Evolutionary conservation across 768 basidiomycete genomes (phyloP).

Genomic region (Termitomyces bulborhizus): DNA sequence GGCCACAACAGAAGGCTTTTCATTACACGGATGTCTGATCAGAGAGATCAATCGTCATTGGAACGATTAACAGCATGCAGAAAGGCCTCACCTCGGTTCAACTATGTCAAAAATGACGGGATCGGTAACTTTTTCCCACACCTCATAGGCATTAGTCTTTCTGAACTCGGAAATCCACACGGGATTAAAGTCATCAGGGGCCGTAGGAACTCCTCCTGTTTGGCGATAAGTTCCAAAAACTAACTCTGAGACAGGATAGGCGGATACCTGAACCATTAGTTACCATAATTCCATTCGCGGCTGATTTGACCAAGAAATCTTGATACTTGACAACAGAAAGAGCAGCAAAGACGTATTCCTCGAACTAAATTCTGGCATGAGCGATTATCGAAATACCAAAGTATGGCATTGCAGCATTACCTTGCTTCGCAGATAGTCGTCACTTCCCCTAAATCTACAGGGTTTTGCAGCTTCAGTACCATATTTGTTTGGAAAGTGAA

Average conservation of each 20-base stretch:
- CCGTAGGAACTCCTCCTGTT: slow-evolving; percentile 49
- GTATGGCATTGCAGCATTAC: slow-evolving; percentile 26
- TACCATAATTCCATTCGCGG: slow-evolving; percentile 58
- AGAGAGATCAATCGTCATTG: neutral
- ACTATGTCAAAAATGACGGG: slow-evolving; percentile 92
- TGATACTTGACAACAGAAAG: slow-evolving; percentile 87
- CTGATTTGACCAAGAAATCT: slow-evolving; percentile 72
- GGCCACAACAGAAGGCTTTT: slow-evolving; percentile 81
- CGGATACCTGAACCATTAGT: slow-evolving; percentile 51
- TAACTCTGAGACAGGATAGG: neutral
- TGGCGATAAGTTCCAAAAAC: neutral
- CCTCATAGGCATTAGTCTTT: slow-evolving; percentile 78
- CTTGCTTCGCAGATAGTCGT: slow-evolving; percentile 89
- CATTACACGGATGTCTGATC: slow-evolving; percentile 85
- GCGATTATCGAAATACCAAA: neutral
- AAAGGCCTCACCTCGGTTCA: slow-evolving; percentile 67
- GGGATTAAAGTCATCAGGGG: slow-evolving; percentile 78
- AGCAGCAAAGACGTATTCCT: slow-evolving; percentile 90
- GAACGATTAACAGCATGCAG: neutral
- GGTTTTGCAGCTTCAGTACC: neutral
- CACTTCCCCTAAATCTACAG: slow-evolving; percentile 85
- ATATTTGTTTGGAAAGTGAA: neutral
- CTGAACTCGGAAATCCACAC: slow-evolving; percentile 87
- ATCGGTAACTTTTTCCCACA: slow-evolving; percentile 91
- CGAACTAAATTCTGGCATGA: slow-evolving; percentile 46